Evolutionary conservation across 805 yeast species (phyloP), one percentile per base, ranked within the genome.

Genomic region (Millerago galiae): DNA sequence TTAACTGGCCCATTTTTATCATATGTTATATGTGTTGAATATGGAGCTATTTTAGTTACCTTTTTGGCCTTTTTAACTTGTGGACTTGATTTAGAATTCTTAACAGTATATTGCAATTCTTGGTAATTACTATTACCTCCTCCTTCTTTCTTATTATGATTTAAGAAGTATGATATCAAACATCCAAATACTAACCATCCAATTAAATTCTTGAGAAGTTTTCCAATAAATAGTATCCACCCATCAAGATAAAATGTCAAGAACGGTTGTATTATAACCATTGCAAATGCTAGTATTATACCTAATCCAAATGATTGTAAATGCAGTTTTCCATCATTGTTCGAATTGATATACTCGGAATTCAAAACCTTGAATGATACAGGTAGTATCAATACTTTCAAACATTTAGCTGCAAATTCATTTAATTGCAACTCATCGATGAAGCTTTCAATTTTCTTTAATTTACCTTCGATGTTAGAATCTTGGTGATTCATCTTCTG

Each of bases 221-320:
- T 42, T 1, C 52, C 48, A 9, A 56, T 27, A 3, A 58, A 34
- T 0, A 50, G 30, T 1, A 56, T 40, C 59, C 60, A 57, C 13
- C 54, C 50, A 18, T 52, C 55, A 5, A 59, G 18, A 18, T 51
- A 51, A 9, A 38, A 46, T 12, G 47, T 41, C 1, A 56, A 14
- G 37, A 43, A 54, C 1, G 62, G 63, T 16, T 53, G 58, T 7
- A 56, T 14, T 11, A 52, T 13, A n/a, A 52, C 38, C 24, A 53
- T 35, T 2, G 44, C 10, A 1, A 41, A n/a, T 2, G 60, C 49
- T 30, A 48, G 8, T 1, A 46, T 43, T 8, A 52, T 39, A 1
- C 63, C 63, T 2, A 53, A 29, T 0, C 45, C 42, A 37, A 57
- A 60, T 13, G 60, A 54, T 14, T 58, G 58, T 1, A 60, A 30